Evolutionary conservation across 2,329 filamentous ascomycete species (phyloP).

Genomic region (Penicillium sp.): DNA sequence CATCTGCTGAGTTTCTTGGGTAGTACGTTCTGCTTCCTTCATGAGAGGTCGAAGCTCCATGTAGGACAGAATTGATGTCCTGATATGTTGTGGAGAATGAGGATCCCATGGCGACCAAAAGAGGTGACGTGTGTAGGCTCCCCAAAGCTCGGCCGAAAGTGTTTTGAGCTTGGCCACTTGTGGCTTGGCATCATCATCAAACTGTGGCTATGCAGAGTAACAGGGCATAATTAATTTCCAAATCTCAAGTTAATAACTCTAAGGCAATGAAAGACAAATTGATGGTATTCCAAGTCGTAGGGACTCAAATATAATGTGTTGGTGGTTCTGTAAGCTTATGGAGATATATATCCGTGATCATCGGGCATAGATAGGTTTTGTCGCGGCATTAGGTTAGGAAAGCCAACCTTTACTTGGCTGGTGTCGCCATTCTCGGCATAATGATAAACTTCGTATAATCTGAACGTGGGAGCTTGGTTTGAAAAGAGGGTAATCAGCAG

Average conservation of each 20-base stretch:
- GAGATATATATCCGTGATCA: neutral
- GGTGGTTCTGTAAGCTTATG: neutral
- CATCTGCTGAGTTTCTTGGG: conserved; percentile 7
- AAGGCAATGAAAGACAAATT: neutral
- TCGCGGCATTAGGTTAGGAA: no score
- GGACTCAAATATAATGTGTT: neutral
- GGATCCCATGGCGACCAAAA: neutral
- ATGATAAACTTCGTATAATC: no score
- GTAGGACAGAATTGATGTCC: neutral
- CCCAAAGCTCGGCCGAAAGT: no score
- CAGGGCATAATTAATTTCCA: neutral
- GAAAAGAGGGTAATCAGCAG: neutral
- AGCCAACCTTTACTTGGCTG: no score
- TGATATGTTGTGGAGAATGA: neutral
- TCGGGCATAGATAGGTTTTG: neutral
- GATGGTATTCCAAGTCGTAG: neutral
- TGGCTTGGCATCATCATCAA: neutral
- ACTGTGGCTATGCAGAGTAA: neutral
- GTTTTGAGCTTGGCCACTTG: neutral
- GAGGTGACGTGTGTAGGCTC: neutral
- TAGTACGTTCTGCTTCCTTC: neutral
- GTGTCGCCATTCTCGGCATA: no score
- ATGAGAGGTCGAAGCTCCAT: neutral
- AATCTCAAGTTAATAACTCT: no score
- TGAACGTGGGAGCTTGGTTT: neutral